Percentiles rank a stretch among this genome's conserved stretches.
Conservation (phyloP, 306 rosid species). For the Vicia villosa region DNA sequence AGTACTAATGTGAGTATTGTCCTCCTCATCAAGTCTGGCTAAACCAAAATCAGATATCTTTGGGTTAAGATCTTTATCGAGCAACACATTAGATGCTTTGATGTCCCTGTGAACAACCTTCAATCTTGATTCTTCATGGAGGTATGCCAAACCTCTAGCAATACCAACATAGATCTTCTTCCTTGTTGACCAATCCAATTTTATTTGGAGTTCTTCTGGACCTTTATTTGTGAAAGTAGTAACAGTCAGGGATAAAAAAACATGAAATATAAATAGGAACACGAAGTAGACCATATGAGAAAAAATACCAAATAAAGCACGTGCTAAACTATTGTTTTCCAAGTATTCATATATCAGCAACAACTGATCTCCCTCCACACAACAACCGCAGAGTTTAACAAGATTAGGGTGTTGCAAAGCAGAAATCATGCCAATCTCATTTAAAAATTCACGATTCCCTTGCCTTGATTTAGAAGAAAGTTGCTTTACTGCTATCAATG, state of each 20-base stretch:
- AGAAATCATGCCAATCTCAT: constrained; percentile 73
- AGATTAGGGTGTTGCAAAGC: constrained; percentile 53
- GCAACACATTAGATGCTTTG: constrained; percentile 49
- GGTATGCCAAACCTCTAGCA: constrained; percentile 56
- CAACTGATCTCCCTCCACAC: constrained; percentile 50
- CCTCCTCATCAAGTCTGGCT: constrained; percentile 59
- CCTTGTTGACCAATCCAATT: constrained; percentile 56
- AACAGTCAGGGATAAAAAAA: neutral
- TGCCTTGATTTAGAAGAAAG: constrained; percentile 73
- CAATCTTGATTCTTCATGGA: constrained; percentile 67
- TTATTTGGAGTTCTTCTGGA: neutral
- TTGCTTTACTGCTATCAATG: constrained; percentile 61
- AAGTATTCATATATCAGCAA: constrained; percentile 52
- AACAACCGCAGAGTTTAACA: constrained; percentile 39
- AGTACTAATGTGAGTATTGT: constrained; percentile 48
- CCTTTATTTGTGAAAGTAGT: constrained; percentile 21
- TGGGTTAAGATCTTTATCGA: constrained; percentile 41
- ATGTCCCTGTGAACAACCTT: constrained; percentile 67
- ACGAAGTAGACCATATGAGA: neutral
- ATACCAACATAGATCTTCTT: constrained; percentile 55
- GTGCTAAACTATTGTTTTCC: constrained; percentile 59
- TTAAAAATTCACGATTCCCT: constrained; percentile 72
- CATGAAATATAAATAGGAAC: neutral
- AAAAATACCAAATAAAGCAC: constrained; percentile 46
- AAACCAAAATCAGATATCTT: constrained; percentile 62